Conservation (phyloP, 129 eudicot genomes). For the Solidago caesia region DNA sequence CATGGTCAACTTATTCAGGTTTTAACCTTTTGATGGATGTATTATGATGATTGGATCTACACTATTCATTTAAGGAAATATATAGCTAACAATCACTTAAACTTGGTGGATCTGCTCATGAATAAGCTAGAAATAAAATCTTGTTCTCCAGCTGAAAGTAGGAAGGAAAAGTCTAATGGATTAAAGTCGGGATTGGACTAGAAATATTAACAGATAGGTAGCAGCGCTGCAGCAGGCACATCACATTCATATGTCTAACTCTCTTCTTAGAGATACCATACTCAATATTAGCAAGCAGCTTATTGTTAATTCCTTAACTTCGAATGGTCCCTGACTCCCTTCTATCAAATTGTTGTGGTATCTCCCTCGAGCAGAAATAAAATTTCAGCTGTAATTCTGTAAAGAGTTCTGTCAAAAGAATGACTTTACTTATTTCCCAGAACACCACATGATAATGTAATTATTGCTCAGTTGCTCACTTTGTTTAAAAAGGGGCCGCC, state of each 20-base stretch:
- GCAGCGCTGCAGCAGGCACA: not conserved
- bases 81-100: not conserved
- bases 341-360: not conserved
- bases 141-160: not conserved
- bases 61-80: not conserved
- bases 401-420: not conserved
- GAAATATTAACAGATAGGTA: not conserved
- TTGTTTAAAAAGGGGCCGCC: no score
- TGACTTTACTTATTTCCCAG: not conserved
- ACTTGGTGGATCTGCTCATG: not conserved
- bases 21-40: not conserved
- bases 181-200: not conserved
- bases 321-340: not conserved
- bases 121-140: not conserved
- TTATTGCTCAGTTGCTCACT: not conserved
- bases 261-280: not conserved
- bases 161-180: not conserved
- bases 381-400: not conserved
- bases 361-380: not conserved
- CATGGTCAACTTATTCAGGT: not conserved
- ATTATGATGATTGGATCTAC: constrained; percentile 1
- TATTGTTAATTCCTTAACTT: not conserved
- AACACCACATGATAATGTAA: not conserved
- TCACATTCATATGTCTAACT: not conserved
- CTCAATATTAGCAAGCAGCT: not conserved